These are phyloP conservation scores for Primulina huaijiensis DNA, from an alignment of 257 asterid genomes.

Conservation along the genomic window DNA sequence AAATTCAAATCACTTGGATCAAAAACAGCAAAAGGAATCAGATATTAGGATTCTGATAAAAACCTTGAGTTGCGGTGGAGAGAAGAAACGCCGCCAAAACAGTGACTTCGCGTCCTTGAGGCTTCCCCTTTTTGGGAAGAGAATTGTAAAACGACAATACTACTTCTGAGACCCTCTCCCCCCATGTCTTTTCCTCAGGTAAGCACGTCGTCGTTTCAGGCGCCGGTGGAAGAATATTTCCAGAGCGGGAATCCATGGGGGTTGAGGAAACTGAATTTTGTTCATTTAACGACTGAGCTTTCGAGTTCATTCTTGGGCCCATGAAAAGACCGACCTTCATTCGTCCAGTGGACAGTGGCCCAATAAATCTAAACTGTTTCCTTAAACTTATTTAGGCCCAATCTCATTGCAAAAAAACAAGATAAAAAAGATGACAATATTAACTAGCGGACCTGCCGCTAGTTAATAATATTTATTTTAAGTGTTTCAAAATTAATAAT, in stretches of 20 bases:
- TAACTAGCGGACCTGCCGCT: no score
- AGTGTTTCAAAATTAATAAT: no score
- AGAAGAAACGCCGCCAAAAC: slow-evolving; percentile 85
- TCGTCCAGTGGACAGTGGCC: background rate
- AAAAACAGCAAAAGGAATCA: background rate
- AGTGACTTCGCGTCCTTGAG: slow-evolving; percentile 95
- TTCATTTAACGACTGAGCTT: no score
- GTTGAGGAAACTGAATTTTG: background rate
- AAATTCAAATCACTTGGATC: background rate
- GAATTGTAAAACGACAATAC: slow-evolving; percentile 48
- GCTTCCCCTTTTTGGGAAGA: slow-evolving; percentile 89
- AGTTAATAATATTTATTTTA: no score
- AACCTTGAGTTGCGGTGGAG: slow-evolving; percentile 68
- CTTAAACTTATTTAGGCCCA: no score
- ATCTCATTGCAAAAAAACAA: no score
- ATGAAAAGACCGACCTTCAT: background rate
- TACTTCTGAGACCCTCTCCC: slow-evolving; percentile 22
- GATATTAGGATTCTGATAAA: background rate
- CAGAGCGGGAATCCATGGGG: background rate
- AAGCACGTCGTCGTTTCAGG: slow-evolving; percentile 25
- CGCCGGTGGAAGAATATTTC: background rate
- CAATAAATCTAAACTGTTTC: no score
- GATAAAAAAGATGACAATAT: no score
- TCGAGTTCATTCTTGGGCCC: background rate
- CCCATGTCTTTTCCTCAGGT: slow-evolving; percentile 21